Base-by-base conservation (phyloP, 78 protist species). In the Planoprotostelium fungivorum region DNA sequence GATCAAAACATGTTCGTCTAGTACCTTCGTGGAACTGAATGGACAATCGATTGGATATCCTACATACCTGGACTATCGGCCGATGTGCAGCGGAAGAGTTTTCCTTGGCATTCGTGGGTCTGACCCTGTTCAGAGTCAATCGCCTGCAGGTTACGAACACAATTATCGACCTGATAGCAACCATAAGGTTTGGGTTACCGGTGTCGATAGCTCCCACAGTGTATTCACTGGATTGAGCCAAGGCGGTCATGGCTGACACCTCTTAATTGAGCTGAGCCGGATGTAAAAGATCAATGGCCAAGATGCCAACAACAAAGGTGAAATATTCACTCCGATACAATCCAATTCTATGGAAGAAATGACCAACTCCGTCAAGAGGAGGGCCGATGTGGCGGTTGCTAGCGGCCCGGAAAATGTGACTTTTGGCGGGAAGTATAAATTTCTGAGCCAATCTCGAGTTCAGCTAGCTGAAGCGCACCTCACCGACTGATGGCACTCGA, bases 1-100 rank as follows among this genome's bases (percentile, higher is more conserved):
- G 35, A 89, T 87, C 1, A 92, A 36, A 38, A 89, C 73, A 92
- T 92, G 89, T 28, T 86, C 90, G 38, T 92, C 94, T 0, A 92
- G 37, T 0, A 92, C 92, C 63, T 85, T 35, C 73, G 16, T 51
- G 5, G 73, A 51, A 51, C 5, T 51, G 73, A 51, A 51, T 51
- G 73, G 73, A 51, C 31, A 16, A 51, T 51, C 31, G 5, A 51
- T 51, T 25, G 5, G 31, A 51, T 51, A 5, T 51, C 73, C 31
- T 5, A 51, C 73, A 25, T 16, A 51, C 73, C 16, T 51, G 73
- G 5, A 51, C 16, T 5, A 51, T 51, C 5, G 31, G 73, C 73
- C 73, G 73, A 51, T 51, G 73, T 25, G 73, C 73, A 5, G 16
- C 73, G 5, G 73, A 51, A 51, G 31, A 5, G 16, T 5, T 16